Evolutionary conservation across 148 eudicot species (phyloP).

Genomic region (Vaccinium corymbosum): DNA sequence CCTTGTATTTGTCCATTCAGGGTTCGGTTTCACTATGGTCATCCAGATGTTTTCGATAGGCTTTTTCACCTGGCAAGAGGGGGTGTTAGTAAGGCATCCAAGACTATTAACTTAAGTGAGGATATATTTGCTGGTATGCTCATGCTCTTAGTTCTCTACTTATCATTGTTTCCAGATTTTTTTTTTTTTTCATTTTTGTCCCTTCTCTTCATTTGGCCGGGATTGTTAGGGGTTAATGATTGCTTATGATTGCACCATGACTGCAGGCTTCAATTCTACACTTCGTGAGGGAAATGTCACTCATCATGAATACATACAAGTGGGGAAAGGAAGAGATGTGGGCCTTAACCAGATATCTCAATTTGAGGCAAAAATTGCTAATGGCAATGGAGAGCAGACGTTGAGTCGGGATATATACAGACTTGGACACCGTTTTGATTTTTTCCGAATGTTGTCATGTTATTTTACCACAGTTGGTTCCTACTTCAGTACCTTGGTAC

Average conservation of each 20-base stretch:
- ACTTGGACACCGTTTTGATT: constrained; percentile 98
- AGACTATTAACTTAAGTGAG: constrained; percentile 90
- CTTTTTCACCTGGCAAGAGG: constrained; percentile 96
- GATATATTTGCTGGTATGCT: constrained; percentile 97
- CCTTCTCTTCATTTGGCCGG: not conserved
- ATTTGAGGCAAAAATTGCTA: constrained; percentile 98
- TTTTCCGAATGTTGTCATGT: constrained; percentile 90
- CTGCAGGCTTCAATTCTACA: constrained; percentile 89
- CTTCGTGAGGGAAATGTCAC: constrained; percentile 99
- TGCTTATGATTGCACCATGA: not conserved
- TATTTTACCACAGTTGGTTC: constrained; percentile 95
- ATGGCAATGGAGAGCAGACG: constrained; percentile 99
- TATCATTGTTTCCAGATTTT: not conserved
- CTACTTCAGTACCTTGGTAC: constrained; percentile 94
- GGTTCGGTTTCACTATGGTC: constrained; percentile 99
- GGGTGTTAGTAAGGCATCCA: constrained; percentile 97
- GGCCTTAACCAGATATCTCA: constrained; percentile 96
- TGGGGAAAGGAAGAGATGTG: constrained; percentile 98
- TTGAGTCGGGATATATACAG: constrained; percentile 93
- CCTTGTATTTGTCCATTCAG: constrained; percentile 31
- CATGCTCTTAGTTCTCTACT: not conserved
- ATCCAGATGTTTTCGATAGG: constrained; percentile 98
- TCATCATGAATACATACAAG: constrained; percentile 99
- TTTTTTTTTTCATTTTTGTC: not conserved
- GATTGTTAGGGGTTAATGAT: not conserved